Conservation (phyloP, 768 basidiomycete species). For the Mycena crocata region DNA sequence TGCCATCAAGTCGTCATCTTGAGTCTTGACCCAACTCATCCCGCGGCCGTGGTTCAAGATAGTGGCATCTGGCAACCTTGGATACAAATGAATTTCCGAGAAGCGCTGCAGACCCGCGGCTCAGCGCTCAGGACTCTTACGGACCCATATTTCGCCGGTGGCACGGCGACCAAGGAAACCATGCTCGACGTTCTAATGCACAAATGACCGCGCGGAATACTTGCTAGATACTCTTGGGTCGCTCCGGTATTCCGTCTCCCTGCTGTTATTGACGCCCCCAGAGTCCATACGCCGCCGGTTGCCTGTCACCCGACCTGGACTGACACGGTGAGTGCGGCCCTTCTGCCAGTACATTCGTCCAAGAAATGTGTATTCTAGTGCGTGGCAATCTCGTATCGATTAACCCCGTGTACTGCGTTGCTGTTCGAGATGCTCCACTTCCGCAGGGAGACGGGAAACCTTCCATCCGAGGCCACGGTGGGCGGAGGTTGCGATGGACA, state of each 20-base stretch:
- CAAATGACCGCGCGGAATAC: background rate
- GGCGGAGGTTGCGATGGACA: conserved; percentile 14
- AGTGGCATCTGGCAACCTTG: too few species aligned
- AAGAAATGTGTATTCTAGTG: background rate
- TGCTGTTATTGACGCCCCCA: background rate
- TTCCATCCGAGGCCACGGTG: background rate
- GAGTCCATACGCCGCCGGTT: background rate
- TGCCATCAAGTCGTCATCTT: background rate
- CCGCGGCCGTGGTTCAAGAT: too few species aligned
- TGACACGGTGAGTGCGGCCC: background rate
- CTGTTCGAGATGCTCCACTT: background rate
- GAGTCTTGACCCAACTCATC: too few species aligned
- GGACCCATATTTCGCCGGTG: conserved; percentile 13
- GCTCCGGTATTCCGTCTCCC: conserved; percentile 4
- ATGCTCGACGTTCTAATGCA: background rate
- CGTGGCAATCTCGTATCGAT: conserved; percentile 15
- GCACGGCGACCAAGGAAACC: background rate
- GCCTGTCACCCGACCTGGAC: background rate
- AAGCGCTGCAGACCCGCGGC: background rate
- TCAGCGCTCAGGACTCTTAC: background rate
- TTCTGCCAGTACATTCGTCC: conserved; percentile 17
- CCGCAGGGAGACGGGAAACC: background rate
- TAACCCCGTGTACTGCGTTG: background rate
- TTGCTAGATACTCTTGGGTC: background rate
- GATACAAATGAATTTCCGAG: background rate